Percentiles rank a stretch among this genome's conserved stretches.
These are phyloP conservation scores for Rhododendron ferrugineum DNA, from an alignment of 148 eudicot species.

Conservation along the genomic window DNA sequence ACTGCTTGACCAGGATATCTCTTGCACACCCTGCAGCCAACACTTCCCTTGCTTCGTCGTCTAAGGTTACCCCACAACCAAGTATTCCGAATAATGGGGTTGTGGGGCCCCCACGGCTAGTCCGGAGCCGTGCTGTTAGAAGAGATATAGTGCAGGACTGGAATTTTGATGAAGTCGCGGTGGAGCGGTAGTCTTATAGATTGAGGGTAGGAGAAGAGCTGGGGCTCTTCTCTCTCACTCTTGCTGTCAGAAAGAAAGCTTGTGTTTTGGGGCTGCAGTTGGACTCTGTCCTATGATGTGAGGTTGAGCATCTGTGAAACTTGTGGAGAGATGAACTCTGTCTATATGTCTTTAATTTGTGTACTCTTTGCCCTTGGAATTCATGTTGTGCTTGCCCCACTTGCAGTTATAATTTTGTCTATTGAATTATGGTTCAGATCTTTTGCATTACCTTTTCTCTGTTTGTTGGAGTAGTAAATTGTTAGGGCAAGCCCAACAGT, in stretches of 20 bases:
- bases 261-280: slow-evolving; percentile 2
- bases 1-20: slow-evolving; percentile 50
- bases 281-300: slow-evolving; percentile 10
- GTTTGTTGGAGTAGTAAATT: neutral
- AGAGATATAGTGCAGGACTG: slow-evolving; percentile 79
- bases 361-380: slow-evolving; percentile 1
- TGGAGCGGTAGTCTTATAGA: slow-evolving; percentile 27
- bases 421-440: neutral
- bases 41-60: slow-evolving; percentile 38
- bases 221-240: neutral
- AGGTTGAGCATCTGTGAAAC: slow-evolving; percentile 7
- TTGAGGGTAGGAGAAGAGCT: neutral
- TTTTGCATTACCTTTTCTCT: neutral
- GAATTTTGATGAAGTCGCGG: slow-evolving; percentile 61
- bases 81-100: slow-evolving; percentile 27
- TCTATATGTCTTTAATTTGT: neutral
- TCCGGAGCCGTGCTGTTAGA: slow-evolving; percentile 73
- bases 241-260: neutral
- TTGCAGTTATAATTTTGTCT: neutral
- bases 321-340: slow-evolving; percentile 2
- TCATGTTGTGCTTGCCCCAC: neutral
- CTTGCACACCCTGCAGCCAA: slow-evolving; percentile 37
- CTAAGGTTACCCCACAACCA: slow-evolving; percentile 91
- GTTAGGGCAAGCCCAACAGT: neutral
- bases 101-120: slow-evolving; percentile 60